Conservation (phyloP, 345 rosid genomes). For the Garcia nutans region DNA sequence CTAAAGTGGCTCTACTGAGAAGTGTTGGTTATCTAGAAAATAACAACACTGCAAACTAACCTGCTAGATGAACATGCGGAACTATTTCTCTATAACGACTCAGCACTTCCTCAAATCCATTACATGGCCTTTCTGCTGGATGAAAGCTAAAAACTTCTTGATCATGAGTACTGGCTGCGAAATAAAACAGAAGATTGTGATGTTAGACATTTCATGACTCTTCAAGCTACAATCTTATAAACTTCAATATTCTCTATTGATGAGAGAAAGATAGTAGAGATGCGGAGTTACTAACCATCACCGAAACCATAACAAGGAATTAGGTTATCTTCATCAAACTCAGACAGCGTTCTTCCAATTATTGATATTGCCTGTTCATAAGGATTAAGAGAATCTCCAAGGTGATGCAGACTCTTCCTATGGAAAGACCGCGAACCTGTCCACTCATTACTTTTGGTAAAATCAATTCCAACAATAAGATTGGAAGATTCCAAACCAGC, state of each 20-base stretch:
- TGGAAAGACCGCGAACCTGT: slow-evolving; percentile 23
- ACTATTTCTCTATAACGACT: slow-evolving; percentile 27
- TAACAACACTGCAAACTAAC: background rate
- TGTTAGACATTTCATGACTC: background rate
- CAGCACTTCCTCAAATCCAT: slow-evolving; percentile 28
- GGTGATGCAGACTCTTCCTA: slow-evolving; percentile 23
- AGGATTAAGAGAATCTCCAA: slow-evolving; percentile 20
- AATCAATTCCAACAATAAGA: slow-evolving; percentile 30
- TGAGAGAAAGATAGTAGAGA: too few species aligned
- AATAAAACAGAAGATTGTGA: background rate
- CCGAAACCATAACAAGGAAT: slow-evolving; percentile 36
- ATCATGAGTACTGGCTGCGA: slow-evolving; percentile 29
- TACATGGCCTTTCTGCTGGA: slow-evolving; percentile 20
- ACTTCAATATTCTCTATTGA: background rate
- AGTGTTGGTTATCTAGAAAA: background rate
- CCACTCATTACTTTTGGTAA: slow-evolving; percentile 35
- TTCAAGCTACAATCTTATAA: background rate
- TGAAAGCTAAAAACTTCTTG: slow-evolving; percentile 29
- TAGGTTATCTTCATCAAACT: slow-evolving; percentile 28
- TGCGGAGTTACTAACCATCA: slow-evolving; percentile 9
- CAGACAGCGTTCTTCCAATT: slow-evolving; percentile 23
- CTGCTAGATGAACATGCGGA: slow-evolving; percentile 22
- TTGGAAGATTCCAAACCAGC: slow-evolving; percentile 35
- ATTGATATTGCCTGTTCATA: slow-evolving; percentile 33
- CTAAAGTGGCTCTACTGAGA: background rate